These are phyloP conservation scores for Penicillium sclerotiorum DNA, from an alignment of 2,329 filamentous ascomycete species.

Conservation along the genomic window DNA sequence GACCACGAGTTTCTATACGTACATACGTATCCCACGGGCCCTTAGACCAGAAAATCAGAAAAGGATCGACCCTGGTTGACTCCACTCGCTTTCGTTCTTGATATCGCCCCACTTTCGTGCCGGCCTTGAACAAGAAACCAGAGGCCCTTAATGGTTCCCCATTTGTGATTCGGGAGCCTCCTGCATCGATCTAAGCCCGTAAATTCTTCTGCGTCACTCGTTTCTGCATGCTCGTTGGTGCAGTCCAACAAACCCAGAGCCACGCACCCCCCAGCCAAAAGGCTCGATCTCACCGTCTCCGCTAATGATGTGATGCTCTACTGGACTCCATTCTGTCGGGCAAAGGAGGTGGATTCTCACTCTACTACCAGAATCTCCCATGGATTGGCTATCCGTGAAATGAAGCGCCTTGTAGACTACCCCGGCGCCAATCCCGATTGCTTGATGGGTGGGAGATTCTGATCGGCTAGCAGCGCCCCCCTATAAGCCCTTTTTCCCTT, in stretches of 20 bases:
- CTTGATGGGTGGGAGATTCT: conserved; percentile 32
- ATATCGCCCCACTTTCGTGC: conserved; percentile 13
- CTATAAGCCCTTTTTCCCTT: neutral
- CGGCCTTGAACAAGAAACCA: conserved; percentile 11
- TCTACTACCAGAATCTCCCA: too few species aligned
- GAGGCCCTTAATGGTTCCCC: conserved; percentile 16
- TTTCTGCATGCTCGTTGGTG: conserved; percentile 36
- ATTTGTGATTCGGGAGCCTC: conserved; percentile 28
- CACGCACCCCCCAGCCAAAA: conserved; percentile 27
- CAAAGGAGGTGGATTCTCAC: conserved; percentile 14
- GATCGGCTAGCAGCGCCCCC: conserved; percentile 27
- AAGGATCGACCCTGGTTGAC: neutral
- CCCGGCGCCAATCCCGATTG: conserved; percentile 35
- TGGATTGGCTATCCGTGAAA: conserved; percentile 24
- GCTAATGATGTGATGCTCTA: conserved; percentile 32
- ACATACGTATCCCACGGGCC: neutral
- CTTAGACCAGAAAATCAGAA: neutral
- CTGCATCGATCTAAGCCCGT: conserved; percentile 26
- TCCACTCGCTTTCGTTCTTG: conserved; percentile 2
- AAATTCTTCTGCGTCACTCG: conserved; percentile 15
- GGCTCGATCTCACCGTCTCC: conserved; percentile 32
- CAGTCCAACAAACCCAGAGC: conserved; percentile 19
- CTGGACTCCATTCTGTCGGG: conserved; percentile 21
- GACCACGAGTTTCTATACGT: too few species aligned
- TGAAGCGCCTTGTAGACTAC: conserved; percentile 31